phyloP scores from a whole-genome alignment of 306 rosid genomes.

The Citrullus amarus region DNA sequence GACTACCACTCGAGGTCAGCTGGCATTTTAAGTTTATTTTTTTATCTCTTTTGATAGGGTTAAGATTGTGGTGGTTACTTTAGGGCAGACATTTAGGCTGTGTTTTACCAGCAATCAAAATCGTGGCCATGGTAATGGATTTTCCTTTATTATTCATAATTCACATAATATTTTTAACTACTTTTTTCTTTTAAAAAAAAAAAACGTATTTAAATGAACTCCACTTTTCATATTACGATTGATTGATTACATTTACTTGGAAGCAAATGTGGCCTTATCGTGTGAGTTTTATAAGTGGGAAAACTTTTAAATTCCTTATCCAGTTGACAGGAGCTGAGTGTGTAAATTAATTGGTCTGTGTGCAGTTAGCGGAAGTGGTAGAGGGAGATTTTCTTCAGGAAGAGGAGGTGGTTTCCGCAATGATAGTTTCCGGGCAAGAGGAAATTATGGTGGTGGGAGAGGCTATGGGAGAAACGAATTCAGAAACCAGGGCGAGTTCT shows the following conservation, averaged over 20 bases:
- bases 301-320: not conserved
- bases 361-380: constrained; percentile 63
- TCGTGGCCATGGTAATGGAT: too few relatives aligned
- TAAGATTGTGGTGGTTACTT: not conserved
- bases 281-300: not conserved
- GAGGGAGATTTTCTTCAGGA: constrained; percentile 81
- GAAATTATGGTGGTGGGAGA: constrained; percentile 60
- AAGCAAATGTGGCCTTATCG: not conserved
- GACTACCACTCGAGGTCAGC: constrained; percentile 83
- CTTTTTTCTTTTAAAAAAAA: too few relatives aligned
- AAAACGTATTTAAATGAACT: too few relatives aligned
- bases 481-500: constrained; percentile 80
- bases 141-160: too few relatives aligned
- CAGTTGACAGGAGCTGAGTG: constrained; percentile 6
- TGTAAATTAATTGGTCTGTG: not conserved
- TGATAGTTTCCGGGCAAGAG: constrained; percentile 63
- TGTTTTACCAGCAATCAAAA: too few relatives aligned
- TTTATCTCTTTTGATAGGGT: not conserved
- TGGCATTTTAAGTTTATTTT: not conserved
- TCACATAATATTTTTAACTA: too few relatives aligned
- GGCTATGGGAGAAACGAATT: constrained; percentile 71
- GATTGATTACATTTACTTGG: too few relatives aligned
- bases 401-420: constrained; percentile 65
- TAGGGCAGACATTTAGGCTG: not conserved
- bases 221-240: too few relatives aligned